Base-by-base conservation (phyloP, 1,139 yeast genomes). In the Yamadazyma membranifaciens region DNA sequence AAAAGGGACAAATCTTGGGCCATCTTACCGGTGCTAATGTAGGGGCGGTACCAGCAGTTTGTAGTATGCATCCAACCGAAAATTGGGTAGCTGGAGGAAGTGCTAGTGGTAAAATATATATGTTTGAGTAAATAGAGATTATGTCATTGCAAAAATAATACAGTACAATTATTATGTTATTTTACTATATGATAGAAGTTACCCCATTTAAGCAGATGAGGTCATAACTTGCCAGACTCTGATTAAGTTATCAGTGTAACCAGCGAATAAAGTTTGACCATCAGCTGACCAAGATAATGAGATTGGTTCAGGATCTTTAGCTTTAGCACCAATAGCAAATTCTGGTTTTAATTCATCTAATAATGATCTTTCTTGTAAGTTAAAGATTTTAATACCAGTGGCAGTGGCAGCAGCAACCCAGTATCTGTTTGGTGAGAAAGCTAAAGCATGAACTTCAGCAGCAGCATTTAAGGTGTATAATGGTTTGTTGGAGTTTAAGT, bases 161-260 rank as follows among this genome's bases (percentile, higher is more conserved):
- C 32, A 28, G 31, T 14, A 34, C 22, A 33, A 12, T 26, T n/a
- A 11, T 30, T 30, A 30, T 30, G n/a, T 31, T 25, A 25, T 27
- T 27, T 33, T 24, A 24, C n/a, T 39, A 39, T 35, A 29, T 34
- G 34, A 36, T 9, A 5, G 5, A 20, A 20, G 22, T 13, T 25
- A 36, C 29, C 30, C 26, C 31, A 35, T 29, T 65, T 72, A 71
- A 68, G 78, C 75, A 54, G 77, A 73, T 66, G 95, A 81, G 78
- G 96, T 89, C 97, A 91, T 91, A 65, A 92, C 96, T 84, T 92
- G 98, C 98, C 98, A 92, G 77, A 91, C 98, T 81, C 98, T 92
- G 83, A 92, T 91, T 69, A 86, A 82, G 82, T 88, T 88, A 78
- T 92, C 99, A 67, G 98, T 91, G 96, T 92, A 92, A 83, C 99